Percentiles rank a stretch among this genome's conserved stretches.
Evolutionary conservation across 2,329 filamentous ascomycete species (phyloP).

Genomic region (Cytospora piceicola): DNA sequence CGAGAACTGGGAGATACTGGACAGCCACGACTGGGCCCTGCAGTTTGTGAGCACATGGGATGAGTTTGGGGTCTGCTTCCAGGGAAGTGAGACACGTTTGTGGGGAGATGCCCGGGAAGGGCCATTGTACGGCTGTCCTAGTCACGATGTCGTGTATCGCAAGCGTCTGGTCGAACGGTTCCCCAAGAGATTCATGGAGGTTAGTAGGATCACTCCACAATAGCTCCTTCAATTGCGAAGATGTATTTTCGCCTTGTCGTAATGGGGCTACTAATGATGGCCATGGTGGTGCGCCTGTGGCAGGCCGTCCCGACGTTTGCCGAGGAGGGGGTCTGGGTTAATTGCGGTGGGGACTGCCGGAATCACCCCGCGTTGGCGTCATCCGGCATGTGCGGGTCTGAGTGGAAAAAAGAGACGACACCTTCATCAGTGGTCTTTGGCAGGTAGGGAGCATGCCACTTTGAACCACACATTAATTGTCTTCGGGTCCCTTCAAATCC

Average conservation of each 20-base stretch:
- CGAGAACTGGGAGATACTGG: slow-evolving; percentile 30
- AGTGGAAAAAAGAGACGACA: not conserved
- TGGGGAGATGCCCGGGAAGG: slow-evolving; percentile 30
- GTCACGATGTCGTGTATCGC: slow-evolving; percentile 28
- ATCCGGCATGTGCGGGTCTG: not conserved
- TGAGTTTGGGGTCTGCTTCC: slow-evolving; percentile 29
- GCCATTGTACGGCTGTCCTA: slow-evolving; percentile 29
- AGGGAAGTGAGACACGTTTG: slow-evolving; percentile 23
- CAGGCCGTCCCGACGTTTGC: not conserved
- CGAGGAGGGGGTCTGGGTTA: not conserved
- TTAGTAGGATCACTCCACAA: slow-evolving; percentile 24
- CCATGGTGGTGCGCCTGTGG: not conserved
- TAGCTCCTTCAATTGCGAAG: not conserved
- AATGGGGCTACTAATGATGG: not conserved
- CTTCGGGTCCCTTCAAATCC: too few relatives aligned
- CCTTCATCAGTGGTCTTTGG: not conserved
- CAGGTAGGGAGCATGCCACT: not conserved
- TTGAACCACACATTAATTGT: too few relatives aligned
- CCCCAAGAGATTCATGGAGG: slow-evolving; percentile 26
- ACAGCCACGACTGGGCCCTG: slow-evolving; percentile 28
- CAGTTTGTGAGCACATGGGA: slow-evolving; percentile 31
- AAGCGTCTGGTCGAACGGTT: slow-evolving; percentile 30
- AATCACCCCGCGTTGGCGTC: slow-evolving; percentile 3
- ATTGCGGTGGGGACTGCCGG: not conserved
- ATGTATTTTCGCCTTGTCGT: not conserved